These are phyloP conservation scores for Amphichorda felina DNA, from an alignment of 2,329 filamentous ascomycete species.

Conservation along the genomic window DNA sequence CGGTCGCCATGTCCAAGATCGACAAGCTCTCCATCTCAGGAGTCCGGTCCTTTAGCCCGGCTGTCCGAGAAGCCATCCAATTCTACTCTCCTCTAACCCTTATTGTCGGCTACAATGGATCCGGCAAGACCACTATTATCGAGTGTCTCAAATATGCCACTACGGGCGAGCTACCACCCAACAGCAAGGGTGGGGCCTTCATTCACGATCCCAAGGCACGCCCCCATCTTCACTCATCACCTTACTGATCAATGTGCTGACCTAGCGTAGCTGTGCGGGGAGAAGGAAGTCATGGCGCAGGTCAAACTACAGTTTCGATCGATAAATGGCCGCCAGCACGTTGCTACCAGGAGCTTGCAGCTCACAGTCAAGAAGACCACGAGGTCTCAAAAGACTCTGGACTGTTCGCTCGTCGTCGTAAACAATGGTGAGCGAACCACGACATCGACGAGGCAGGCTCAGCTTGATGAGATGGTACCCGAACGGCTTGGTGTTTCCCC, in stretches of 20 bases:
- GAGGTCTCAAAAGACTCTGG: slow-evolving; percentile 70
- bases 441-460: slow-evolving; percentile 67
- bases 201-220: slow-evolving; percentile 87
- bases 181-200: slow-evolving; percentile 83
- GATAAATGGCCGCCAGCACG: slow-evolving; percentile 67
- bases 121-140: slow-evolving; percentile 97
- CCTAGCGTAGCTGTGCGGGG: slow-evolving; percentile 54
- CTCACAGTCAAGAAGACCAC: slow-evolving; percentile 75
- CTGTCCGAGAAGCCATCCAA: slow-evolving; percentile 63
- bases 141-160: slow-evolving; percentile 98
- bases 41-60: slow-evolving; percentile 73
- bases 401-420: slow-evolving; percentile 63
- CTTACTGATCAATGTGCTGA: background rate
- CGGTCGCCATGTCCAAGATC: slow-evolving; percentile 56
- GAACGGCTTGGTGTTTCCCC: slow-evolving; percentile 79
- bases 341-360: slow-evolving; percentile 73
- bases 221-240: background rate
- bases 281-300: slow-evolving; percentile 82
- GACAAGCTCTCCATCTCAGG: slow-evolving; percentile 82
- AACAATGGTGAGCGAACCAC: slow-evolving; percentile 70
- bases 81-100: slow-evolving; percentile 88
- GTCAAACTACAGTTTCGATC: slow-evolving; percentile 82
- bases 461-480: slow-evolving; percentile 76
- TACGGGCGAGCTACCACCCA: slow-evolving; percentile 84
- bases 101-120: slow-evolving; percentile 95